Evolutionary conservation across 2,329 filamentous ascomycete species (phyloP), one percentile per base, ranked within the genome.

Genomic region (Trichoderma polysporum): DNA sequence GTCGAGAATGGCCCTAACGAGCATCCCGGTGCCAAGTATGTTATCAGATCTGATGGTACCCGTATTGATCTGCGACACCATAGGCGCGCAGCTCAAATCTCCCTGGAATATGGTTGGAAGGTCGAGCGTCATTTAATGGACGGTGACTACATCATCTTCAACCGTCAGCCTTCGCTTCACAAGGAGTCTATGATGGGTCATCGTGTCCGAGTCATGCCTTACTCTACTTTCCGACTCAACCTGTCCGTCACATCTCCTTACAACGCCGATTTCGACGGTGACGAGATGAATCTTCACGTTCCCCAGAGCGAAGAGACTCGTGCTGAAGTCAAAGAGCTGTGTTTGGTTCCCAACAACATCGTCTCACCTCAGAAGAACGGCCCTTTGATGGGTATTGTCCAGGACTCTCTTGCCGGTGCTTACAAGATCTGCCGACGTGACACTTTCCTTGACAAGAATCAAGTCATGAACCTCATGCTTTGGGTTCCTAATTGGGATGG

Each of bases 161-260:
- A 99, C 79, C 95, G 95, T 85, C 95, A 99, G 77, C 95, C 95
- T 0, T 99, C 95, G 39, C 85, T 99, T 75, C 95, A 99, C 85
- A 99, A 99, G 80, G 95, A 99, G 78, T 99, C 95, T 68, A 99
- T 99, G 95, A 99, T 99, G 96, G 95, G 93, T 79, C 95, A 99
- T 80, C 90, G 93, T 73, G 95, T 99, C 70, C 90, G 91, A 68
- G 95, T 99, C 69, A 98, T 99, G 94, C 95, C 95, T 3, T 99
- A 97, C 79, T 99, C 95, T 6, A 99, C 95, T 1, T 99, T 99
- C 84, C 90, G 95, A 70, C 86, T 99, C 54, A 99, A 99, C 76
- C 80, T 99, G 72, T 99, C 95, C 0, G 95, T 99, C 75, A 99
- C 96, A 0, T 97, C 94, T 31, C 95, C 95, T 0, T 99, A 99